Base-by-base conservation (phyloP, 2,329 filamentous ascomycete genomes). In the Leptographium radiaticola region DNA sequence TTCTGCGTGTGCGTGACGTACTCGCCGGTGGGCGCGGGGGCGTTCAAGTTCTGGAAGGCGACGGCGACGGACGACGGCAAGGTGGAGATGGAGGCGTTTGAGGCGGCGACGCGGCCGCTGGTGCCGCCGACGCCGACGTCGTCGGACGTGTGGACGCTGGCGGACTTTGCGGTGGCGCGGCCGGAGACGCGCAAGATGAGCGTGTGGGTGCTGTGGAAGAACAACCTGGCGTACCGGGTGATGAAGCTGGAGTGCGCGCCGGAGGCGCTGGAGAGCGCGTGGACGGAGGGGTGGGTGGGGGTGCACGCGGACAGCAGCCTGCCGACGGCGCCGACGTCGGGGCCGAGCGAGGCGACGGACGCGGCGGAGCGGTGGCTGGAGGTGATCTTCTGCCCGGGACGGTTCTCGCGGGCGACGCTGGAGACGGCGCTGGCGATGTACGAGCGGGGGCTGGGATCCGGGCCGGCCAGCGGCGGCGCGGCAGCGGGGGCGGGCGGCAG, bases 11-110 rank as follows among this genome's bases (percentile, higher is more conserved):
- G 91, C 52, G 81, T 88, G 40, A 91, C 89, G 10, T 95, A 89
- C 67, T 96, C 90, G 12, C 91, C 93, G 0, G 81, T 93, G 58
- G 86, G 89, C 34, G 80, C 83, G 43, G 87, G 93, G 39, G 85
- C 91, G 64, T 97, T 98, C 75, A 97, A 95, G 67, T 90, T 98
- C 65, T 98, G 90, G 88, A 76, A 72, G 59, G 69, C 81, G n/a
- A 79, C 80, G 52, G 79, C 86, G 18, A 79, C 83, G 59, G 79
- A 83, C 52, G 77, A 77, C 60, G 75, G 85, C 61, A 74, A 71
- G 2, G 66, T 89, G 20, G 75, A 82, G 10, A 74, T 94, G 15
- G 77, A 81, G 58, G 43, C 52, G 15, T 46, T 60, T 15, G 56
- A 53, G 18, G 88, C 94, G 61, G 71, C 88, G 25, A 73, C 77